Evolutionary conservation across 805 yeast species (phyloP).

Genomic region (Saturnispora silvae): DNA sequence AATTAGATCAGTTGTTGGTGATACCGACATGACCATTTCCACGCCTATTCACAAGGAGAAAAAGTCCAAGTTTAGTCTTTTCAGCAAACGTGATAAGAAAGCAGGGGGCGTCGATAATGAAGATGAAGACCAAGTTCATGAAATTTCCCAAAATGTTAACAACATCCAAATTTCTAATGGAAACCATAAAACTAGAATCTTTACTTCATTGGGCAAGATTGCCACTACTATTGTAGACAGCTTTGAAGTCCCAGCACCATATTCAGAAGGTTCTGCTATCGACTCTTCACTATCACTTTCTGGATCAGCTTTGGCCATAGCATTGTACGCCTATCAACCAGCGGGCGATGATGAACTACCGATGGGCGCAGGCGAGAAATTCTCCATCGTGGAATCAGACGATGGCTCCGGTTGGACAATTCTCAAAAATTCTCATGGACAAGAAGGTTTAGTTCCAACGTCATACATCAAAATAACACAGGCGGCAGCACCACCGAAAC

Average conservation of each 20-base stretch:
- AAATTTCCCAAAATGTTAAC: conserved; percentile 22
- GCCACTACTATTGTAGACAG: conserved; percentile 9
- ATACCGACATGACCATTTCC: conserved; percentile 53
- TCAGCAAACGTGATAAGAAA: conserved; percentile 16
- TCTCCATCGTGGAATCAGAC: conserved; percentile 54
- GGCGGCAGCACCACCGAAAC: conserved; percentile 7
- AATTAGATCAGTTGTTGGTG: conserved; percentile 76
- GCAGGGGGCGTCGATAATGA: conserved; percentile 11
- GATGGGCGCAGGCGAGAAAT: conserved; percentile 47
- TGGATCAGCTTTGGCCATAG: conserved; percentile 26
- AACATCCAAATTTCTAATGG: conserved; percentile 15
- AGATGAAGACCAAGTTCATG: conserved; percentile 19
- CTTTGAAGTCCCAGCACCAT: conserved; percentile 3
- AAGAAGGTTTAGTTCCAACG: conserved; percentile 77
- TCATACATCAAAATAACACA: conserved; percentile 48
- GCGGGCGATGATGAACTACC: conserved; percentile 68
- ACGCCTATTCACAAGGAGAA: conserved; percentile 45
- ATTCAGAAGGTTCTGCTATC: not conserved
- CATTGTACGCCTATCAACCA: conserved; percentile 55
- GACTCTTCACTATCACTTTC: not conserved
- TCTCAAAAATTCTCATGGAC: conserved; percentile 36
- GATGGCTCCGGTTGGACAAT: conserved; percentile 93
- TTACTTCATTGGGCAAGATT: conserved; percentile 18
- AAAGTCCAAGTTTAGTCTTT: conserved; percentile 38
- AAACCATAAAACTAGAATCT: conserved; percentile 19